Percentiles rank a stretch among this genome's conserved stretches.
Conservation (phyloP, 2,329 filamentous ascomycete species). For the Monosporascus sp. region DNA sequence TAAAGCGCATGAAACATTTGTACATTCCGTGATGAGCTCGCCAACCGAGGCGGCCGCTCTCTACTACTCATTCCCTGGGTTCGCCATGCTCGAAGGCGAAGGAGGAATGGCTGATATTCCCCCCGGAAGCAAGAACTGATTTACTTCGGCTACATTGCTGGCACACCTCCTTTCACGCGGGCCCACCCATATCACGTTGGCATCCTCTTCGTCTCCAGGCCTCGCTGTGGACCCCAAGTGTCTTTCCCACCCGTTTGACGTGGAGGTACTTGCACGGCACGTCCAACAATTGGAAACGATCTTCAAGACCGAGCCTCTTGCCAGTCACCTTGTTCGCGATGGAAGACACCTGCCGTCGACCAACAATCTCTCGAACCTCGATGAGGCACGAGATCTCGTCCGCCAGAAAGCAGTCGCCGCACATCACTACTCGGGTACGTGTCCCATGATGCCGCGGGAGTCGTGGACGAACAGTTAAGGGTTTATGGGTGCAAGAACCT, state of each 20-base stretch:
- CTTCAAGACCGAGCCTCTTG: neutral
- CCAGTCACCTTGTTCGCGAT: too few relatives aligned
- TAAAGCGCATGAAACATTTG: neutral
- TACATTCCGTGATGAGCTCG: neutral
- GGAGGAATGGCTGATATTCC: too few relatives aligned
- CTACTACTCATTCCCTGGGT: conserved; percentile 1
- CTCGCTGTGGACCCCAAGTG: neutral
- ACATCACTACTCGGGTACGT: conserved; percentile 7
- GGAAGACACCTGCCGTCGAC: too few relatives aligned
- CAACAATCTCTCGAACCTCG: neutral
- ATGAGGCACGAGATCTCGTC: neutral
- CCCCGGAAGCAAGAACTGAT: too few relatives aligned
- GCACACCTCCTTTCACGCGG: conserved; percentile 8
- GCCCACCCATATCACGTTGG: neutral
- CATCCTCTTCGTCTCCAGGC: neutral
- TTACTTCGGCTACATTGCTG: neutral
- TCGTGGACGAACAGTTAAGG: conserved; percentile 6
- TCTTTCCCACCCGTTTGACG: conserved; percentile 2
- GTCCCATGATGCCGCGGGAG: conserved; percentile 8
- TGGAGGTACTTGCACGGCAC: conserved; percentile 5
- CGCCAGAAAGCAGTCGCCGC: neutral
- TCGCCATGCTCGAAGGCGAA: neutral
- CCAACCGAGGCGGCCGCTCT: neutral
- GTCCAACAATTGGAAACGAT: neutral
- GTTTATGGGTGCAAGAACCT: conserved; percentile 9